Evolutionary conservation across 805 yeast genomes (phyloP).

Genomic region (Wickerhamomyces bisporus): DNA sequence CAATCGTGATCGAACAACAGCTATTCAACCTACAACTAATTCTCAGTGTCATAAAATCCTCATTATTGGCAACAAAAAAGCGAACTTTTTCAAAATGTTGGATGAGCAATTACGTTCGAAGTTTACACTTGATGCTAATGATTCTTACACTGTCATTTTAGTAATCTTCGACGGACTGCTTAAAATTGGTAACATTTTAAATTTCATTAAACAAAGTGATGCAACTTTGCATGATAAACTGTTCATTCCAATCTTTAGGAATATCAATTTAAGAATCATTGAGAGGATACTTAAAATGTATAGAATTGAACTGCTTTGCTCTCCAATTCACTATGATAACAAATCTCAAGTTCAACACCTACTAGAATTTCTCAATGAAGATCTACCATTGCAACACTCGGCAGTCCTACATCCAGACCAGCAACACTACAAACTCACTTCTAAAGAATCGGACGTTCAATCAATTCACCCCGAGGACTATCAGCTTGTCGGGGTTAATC

Average conservation of each 20-base stretch:
- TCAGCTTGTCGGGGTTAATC: background rate
- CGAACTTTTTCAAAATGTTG: slow-evolving; percentile 14
- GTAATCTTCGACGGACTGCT: slow-evolving; percentile 24
- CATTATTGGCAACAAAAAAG: slow-evolving; percentile 22
- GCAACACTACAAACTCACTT: no score
- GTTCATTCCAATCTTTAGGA: slow-evolving; percentile 22
- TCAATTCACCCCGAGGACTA: background rate
- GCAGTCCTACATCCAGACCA: no score
- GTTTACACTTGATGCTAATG: slow-evolving; percentile 18
- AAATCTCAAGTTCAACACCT: slow-evolving; percentile 15
- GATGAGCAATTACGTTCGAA: slow-evolving; percentile 8
- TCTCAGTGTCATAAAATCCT: slow-evolving; percentile 12
- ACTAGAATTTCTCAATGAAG: slow-evolving; percentile 17
- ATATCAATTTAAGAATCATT: slow-evolving; percentile 18
- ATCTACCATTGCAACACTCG: no score
- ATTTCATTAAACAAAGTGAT: slow-evolving; percentile 18
- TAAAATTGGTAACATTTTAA: slow-evolving; percentile 25
- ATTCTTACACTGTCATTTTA: slow-evolving; percentile 15
- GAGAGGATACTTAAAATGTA: slow-evolving; percentile 15
- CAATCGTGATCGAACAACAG: background rate
- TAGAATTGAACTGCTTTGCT: slow-evolving; percentile 17
- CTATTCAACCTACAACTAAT: background rate
- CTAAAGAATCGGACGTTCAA: background rate
- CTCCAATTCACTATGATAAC: slow-evolving; percentile 20
- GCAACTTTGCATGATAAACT: slow-evolving; percentile 6